A percentile compares a stretch with the other conserved stretches of the same genome.
Conservation (phyloP, 257 asterid species). For the Leonotis leonurus region DNA sequence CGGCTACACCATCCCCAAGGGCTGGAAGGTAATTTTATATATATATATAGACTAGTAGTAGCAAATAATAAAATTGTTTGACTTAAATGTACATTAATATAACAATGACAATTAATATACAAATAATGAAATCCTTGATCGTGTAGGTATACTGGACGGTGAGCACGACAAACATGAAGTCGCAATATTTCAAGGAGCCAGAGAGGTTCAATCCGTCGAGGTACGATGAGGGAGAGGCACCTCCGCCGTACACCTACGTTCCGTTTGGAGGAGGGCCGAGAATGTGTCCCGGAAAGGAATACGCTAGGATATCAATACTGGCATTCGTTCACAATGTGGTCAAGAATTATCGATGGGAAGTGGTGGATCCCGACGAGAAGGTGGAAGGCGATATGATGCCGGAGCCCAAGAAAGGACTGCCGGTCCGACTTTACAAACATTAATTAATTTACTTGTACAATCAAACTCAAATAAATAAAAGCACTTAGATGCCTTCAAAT, state of each 20-base stretch:
- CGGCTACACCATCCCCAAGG: conserved; percentile 71
- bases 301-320: conserved; percentile 56
- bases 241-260: conserved; percentile 42
- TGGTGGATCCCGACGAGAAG: conserved; percentile 48
- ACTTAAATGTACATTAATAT: no score
- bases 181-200: conserved; percentile 46
- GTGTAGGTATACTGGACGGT: conserved; percentile 76
- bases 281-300: conserved; percentile 74
- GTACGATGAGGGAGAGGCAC: conserved; percentile 35
- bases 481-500: background rate
- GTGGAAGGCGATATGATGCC: conserved; percentile 83
- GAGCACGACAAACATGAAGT: conserved; percentile 52
- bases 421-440: conserved; percentile 33
- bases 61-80: no score
- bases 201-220: conserved; percentile 58
- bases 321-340: conserved; percentile 55
- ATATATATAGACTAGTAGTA: no score
- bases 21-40: conserved; percentile 96
- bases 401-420: conserved; percentile 57
- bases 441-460: background rate
- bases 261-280: conserved; percentile 84
- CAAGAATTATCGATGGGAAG: conserved; percentile 52
- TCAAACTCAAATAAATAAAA: no score
- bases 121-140: no score
- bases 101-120: no score